Conservation (phyloP, 2,329 filamentous ascomycete genomes). For the Seiridium unicorne region DNA sequence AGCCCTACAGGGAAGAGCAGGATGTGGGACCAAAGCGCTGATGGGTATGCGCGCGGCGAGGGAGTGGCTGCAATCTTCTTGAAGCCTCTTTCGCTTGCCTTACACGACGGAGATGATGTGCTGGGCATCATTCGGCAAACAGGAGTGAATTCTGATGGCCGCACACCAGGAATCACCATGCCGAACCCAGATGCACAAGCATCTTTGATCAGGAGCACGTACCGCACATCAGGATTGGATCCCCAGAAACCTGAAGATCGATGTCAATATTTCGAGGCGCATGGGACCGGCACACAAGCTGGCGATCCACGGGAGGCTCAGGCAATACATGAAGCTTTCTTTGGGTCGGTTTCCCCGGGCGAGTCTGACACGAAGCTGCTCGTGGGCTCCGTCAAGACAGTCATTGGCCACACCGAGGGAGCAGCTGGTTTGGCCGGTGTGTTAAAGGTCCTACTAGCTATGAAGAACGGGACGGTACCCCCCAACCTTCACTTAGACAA, state of each 20-base stretch:
- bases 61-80: slow-evolving; percentile 49
- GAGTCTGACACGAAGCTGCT: slow-evolving; percentile 22
- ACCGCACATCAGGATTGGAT: slow-evolving; percentile 40
- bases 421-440: slow-evolving; percentile 47
- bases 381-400: slow-evolving; percentile 42
- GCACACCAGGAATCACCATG: slow-evolving; percentile 52
- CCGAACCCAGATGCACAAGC: slow-evolving; percentile 46
- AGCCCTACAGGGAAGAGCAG: slow-evolving; percentile 41
- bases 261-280: slow-evolving; percentile 47
- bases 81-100: slow-evolving; percentile 48
- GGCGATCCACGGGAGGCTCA: slow-evolving; percentile 42
- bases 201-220: slow-evolving; percentile 41
- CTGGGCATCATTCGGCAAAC: slow-evolving; percentile 46
- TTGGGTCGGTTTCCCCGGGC: slow-evolving; percentile 12
- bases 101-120: slow-evolving; percentile 47
- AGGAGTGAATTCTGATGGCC: slow-evolving; percentile 49
- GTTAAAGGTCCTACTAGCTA: slow-evolving; percentile 39
- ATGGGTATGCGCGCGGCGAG: slow-evolving; percentile 60
- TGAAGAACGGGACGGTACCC: slow-evolving; percentile 37
- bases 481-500: slow-evolving; percentile 41
- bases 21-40: slow-evolving; percentile 48
- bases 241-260: slow-evolving; percentile 26
- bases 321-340: slow-evolving; percentile 42
- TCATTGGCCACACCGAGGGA: slow-evolving; percentile 49
- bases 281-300: slow-evolving; percentile 37